Conservation (phyloP, 257 asterid species). For the Solanum neorickii region DNA sequence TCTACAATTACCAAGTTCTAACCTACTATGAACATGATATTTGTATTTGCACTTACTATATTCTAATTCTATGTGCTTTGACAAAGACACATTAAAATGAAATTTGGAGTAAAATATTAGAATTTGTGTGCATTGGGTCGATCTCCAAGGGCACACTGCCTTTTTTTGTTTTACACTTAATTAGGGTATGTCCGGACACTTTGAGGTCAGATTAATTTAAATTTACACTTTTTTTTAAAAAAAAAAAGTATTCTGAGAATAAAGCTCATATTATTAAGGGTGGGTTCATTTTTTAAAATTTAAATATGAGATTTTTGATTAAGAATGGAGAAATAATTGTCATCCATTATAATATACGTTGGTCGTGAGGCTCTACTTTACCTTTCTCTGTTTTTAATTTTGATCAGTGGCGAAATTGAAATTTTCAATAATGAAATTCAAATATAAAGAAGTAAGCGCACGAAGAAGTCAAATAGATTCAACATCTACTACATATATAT, state of each 20-base stretch:
- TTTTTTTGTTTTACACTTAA: neutral
- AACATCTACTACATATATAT: no score
- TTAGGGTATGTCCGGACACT: neutral
- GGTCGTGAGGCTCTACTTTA: neutral
- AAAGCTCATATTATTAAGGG: neutral
- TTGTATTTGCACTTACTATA: neutral
- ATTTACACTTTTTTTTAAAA: neutral
- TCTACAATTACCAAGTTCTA: neutral
- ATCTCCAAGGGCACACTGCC: neutral
- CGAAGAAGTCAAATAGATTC: neutral
- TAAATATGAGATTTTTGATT: neutral
- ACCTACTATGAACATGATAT: neutral
- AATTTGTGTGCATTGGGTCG: neutral
- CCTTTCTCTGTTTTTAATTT: neutral
- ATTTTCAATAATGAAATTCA: no score
- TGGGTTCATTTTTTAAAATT: neutral
- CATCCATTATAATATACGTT: neutral
- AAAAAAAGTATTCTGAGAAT: neutral
- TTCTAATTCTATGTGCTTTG: neutral
- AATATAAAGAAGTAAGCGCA: no score
- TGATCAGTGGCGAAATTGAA: fast-evolving
- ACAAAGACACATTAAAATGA: neutral
- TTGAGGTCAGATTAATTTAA: neutral
- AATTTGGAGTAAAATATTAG: neutral
- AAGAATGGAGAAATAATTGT: neutral